Conservation (phyloP, 768 basidiomycete species). For the Tubosaeta brunneosetosa region DNA sequence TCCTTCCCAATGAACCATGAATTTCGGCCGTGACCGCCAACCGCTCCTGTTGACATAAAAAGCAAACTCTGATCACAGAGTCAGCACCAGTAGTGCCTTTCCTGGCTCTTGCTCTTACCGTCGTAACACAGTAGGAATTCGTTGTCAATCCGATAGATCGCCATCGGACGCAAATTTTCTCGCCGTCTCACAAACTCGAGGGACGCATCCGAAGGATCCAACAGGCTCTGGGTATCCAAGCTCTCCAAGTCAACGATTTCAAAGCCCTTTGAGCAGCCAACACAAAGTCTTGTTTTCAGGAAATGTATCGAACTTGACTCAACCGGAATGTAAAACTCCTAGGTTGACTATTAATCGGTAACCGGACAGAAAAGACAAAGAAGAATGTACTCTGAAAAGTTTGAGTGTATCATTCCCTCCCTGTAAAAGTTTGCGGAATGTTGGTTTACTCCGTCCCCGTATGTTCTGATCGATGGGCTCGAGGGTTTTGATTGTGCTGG, state of each 20-base stretch:
- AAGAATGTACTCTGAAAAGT: constrained; percentile 69
- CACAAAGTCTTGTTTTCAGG: constrained; percentile 94
- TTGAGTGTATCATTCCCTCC: constrained; percentile 93
- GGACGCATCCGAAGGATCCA: constrained; percentile 88
- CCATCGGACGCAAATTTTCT: constrained; percentile 88
- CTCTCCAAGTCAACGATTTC: constrained; percentile 98
- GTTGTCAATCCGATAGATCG: constrained; percentile 94
- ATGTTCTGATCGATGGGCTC: constrained; percentile 92
- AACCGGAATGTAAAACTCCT: constrained; percentile 99
- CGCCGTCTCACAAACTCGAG: constrained; percentile 91
- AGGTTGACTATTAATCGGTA: not conserved
- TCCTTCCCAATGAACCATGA: constrained; percentile 98
- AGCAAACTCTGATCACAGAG: constrained; percentile 67
- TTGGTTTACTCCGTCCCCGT: constrained; percentile 75
- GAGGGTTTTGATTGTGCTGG: constrained; percentile 95
- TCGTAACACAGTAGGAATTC: constrained; percentile 98
- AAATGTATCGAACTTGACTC: constrained; percentile 97
- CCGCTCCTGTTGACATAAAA: constrained; percentile 99
- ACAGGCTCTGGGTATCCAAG: constrained; percentile 90
- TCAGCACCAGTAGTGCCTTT: constrained; percentile 4
- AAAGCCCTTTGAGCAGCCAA: constrained; percentile 95
- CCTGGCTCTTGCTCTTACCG: constrained; percentile 47
- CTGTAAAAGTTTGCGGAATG: constrained; percentile 92
- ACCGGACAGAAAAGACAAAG: not conserved
- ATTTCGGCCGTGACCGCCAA: constrained; percentile 82